These are phyloP conservation scores for Diospyros lotus DNA, from an alignment of 148 eudicot genomes.

Conservation along the genomic window DNA sequence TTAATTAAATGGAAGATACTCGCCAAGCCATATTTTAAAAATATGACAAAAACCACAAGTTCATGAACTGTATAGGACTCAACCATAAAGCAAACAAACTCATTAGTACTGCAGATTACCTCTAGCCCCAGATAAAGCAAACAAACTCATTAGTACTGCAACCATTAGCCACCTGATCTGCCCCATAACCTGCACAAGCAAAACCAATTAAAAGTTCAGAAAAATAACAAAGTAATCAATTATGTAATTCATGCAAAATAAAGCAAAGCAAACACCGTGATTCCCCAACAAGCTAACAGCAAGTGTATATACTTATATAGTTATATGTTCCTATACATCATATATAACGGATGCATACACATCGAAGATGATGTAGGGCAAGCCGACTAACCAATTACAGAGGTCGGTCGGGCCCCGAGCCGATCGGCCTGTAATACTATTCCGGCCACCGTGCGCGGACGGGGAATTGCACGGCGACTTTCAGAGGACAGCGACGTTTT, in stretches of 20 bases:
- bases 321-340: too few species aligned
- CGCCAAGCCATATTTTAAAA: too few species aligned
- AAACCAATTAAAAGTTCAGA: background rate
- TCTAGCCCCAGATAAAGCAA: slow-evolving; percentile 14
- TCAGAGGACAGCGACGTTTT: background rate
- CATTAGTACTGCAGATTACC: background rate
- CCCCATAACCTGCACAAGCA: slow-evolving; percentile 13
- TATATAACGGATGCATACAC: too few species aligned
- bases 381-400: background rate
- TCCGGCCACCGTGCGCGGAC: background rate
- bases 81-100: background rate
- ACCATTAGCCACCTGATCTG: slow-evolving; percentile 17
- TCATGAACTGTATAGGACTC: background rate
- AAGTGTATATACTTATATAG: background rate
- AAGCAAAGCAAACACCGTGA: background rate
- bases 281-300: background rate
- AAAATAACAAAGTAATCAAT: background rate
- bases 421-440: background rate
- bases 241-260: background rate
- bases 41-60: background rate
- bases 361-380: background rate
- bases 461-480: background rate
- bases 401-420: background rate
- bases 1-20: background rate
- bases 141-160: slow-evolving; percentile 14